Conservation (phyloP, 1,284 basidiomycete genomes). For the Boletus semigastroideus region DNA sequence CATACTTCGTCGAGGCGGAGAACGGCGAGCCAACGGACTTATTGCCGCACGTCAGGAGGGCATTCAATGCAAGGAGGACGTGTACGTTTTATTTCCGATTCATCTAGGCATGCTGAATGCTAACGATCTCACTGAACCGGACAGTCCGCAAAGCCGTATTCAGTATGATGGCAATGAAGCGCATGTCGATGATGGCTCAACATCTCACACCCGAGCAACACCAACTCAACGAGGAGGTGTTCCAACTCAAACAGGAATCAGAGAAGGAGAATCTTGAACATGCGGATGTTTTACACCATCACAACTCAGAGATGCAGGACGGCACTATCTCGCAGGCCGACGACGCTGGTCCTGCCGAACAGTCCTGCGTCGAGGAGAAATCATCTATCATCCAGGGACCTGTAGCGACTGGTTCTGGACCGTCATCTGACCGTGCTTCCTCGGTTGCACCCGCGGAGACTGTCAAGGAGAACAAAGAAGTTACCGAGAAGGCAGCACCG, state of each 20-base stretch:
- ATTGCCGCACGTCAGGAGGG: constrained; percentile 84
- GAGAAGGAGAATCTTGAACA: constrained; percentile 51
- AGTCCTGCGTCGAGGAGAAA: constrained; percentile 24
- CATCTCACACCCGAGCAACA: constrained; percentile 45
- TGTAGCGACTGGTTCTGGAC: background rate
- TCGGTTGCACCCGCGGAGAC: constrained; percentile 5
- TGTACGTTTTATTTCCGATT: constrained; percentile 52
- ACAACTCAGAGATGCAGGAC: constrained; percentile 41
- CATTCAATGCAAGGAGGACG: constrained; percentile 83
- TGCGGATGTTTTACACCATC: constrained; percentile 52
- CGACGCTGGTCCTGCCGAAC: constrained; percentile 11
- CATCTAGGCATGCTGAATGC: background rate
- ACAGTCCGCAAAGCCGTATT: constrained; percentile 85
- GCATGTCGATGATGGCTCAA: constrained; percentile 59
- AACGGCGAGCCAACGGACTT: constrained; percentile 76
- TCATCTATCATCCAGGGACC: constrained; percentile 24
- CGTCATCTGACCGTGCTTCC: constrained; percentile 3
- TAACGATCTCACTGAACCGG: constrained; percentile 3
- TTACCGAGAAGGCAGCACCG: constrained; percentile 26
- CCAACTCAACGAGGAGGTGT: constrained; percentile 61
- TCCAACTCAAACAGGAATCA: constrained; percentile 78
- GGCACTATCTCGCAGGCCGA: background rate
- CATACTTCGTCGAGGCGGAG: constrained; percentile 71
- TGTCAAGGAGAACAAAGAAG: constrained; percentile 24
- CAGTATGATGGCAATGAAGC: constrained; percentile 81